A percentile compares a stretch with the other conserved stretches of the same genome.
These are phyloP conservation scores for Arctostaphylos glauca DNA, from an alignment of 148 eudicot genomes.

Conservation along the genomic window DNA sequence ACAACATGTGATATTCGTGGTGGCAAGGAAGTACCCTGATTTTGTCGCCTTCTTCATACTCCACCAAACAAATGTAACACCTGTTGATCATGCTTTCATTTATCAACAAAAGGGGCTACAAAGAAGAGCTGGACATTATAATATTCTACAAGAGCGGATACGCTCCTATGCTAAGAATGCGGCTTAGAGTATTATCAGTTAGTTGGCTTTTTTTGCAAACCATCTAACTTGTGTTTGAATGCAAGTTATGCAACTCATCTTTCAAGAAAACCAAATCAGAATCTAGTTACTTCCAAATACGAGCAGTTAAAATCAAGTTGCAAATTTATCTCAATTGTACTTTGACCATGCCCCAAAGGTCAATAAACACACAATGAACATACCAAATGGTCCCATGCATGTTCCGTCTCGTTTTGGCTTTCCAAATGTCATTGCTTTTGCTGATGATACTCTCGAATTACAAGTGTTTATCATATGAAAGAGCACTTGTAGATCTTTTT, in stretches of 20 bases:
- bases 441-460: too few relatives aligned
- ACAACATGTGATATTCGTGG: slow-evolving; percentile 62
- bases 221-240: not conserved
- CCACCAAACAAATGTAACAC: slow-evolving; percentile 75
- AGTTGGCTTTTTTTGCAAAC: not conserved
- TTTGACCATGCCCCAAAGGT: not conserved
- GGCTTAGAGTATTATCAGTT: not conserved
- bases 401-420: too few relatives aligned
- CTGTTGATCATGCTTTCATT: slow-evolving; percentile 25
- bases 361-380: not conserved
- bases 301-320: not conserved
- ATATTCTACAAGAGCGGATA: not conserved
- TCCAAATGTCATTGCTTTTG: too few relatives aligned
- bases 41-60: slow-evolving; percentile 71
- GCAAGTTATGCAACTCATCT: not conserved
- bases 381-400: too few relatives aligned
- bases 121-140: not conserved
- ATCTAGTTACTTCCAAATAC: not conserved
- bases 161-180: not conserved
- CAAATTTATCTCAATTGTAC: not conserved
- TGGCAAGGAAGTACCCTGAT: slow-evolving; percentile 76
- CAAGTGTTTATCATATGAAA: too few relatives aligned
- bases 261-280: not conserved
- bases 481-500: too few relatives aligned
- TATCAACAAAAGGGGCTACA: not conserved